phyloP scores from a whole-genome alignment of 2,329 filamentous ascomycete genomes.

The Leptographium wingfieldii region DNA sequence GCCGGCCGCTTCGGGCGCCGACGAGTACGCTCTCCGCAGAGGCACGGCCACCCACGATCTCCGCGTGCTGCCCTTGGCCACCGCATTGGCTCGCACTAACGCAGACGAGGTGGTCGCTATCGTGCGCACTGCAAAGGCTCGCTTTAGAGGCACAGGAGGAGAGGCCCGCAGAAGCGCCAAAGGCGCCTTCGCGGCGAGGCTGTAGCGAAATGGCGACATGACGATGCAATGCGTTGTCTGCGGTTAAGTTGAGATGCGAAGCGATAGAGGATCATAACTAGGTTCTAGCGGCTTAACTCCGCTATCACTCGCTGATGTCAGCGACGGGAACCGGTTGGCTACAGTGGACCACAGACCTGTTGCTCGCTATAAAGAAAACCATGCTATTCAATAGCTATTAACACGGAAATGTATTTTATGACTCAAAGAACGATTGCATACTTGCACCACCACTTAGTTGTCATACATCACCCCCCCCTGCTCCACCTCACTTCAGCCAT shows the following conservation, averaged over 20 bases:
- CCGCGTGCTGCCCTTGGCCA: no score
- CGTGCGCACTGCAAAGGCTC: background rate
- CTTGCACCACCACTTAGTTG: background rate
- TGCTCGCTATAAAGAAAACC: background rate
- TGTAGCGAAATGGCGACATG: background rate
- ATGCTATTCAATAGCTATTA: background rate
- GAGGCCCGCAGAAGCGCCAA: background rate
- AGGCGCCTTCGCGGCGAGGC: background rate
- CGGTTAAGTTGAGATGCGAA: no score
- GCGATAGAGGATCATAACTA: background rate
- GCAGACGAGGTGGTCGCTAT: background rate
- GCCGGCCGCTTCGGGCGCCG: constrained; percentile 14
- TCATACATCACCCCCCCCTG: background rate
- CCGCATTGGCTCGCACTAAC: background rate
- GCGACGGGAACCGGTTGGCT: background rate
- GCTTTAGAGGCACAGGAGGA: background rate
- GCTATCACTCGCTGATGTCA: background rate
- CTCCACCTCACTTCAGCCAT: background rate
- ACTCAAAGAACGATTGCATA: background rate
- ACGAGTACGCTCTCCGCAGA: constrained; percentile 17
- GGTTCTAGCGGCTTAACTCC: background rate
- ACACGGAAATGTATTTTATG: background rate
- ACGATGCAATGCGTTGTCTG: background rate
- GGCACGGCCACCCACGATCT: no score
- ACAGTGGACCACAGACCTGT: no score